Evolutionary conservation across 352 stramenopile genomes (phyloP), one percentile per base, ranked within the genome.

Genomic region (Pelagophyceae sp.): DNA sequence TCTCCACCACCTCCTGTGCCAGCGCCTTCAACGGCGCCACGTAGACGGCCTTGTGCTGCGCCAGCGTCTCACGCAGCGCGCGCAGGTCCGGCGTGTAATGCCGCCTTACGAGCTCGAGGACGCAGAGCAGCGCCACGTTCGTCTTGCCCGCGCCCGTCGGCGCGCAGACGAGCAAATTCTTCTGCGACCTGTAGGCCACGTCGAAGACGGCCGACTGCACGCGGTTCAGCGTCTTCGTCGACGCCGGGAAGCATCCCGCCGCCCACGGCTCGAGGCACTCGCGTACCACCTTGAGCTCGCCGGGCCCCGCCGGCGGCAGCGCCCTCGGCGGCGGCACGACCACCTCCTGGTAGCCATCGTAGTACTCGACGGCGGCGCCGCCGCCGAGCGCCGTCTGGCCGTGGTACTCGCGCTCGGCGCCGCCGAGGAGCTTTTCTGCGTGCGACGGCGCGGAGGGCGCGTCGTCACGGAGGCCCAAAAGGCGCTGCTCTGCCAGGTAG

Each of bases 1-100:
- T 99, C 71, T 93, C 94, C 20, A 99, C 96, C 5, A 99, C 94
- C 86, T 99, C 97, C 82, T 99, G 95, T 19, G 96, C 96, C 58
- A 99, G 86, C 15, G 96, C 96, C 79, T 98, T 98, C 93, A 98
- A 97, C 0, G 94, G 94, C 0, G 93, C 93, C n/a, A 97, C 92
- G 80, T 98, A 98, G 70, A 97, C 95, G 64, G 96, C 94, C 81
- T 97, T 97, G 84, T 72, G 51, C 37, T 31, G 20, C 35, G 67
- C 33, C 5, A 74, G 67, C 1, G 20, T 2, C 17, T 11, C 67
- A 3, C 19, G 31, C n/a, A 71, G 38, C 25, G 15, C 61, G 67
- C 86, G 11, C 45, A 11, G 45, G 54, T 63, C 27, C 11, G 2
- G 15, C 11, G 25, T 6, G 54, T 63, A 45, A 31, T 94, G 86